These are phyloP conservation scores for Apiospora sp. DNA, from an alignment of 2,329 filamentous ascomycete species.

Conservation along the genomic window DNA sequence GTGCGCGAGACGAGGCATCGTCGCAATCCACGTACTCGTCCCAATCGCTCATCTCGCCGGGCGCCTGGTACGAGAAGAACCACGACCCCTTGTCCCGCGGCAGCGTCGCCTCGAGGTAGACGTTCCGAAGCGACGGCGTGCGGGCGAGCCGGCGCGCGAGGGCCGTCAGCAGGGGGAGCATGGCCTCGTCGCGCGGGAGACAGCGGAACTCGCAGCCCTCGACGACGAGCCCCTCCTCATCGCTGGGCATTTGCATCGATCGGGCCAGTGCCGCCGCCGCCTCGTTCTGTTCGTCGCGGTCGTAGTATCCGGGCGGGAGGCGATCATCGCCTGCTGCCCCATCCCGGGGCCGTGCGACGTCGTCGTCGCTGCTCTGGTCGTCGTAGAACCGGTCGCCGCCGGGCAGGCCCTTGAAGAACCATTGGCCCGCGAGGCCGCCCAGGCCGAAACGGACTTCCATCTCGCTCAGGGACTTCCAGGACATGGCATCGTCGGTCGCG, in stretches of 20 bases:
- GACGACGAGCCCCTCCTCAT: neutral
- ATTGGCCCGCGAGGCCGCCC: too few species aligned
- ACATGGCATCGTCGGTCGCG: too few species aligned
- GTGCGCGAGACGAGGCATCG: constrained; percentile 15
- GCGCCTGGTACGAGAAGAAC: constrained; percentile 4
- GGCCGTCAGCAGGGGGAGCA: constrained; percentile 23
- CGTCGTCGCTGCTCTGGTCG: too few species aligned
- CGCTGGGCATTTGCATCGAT: neutral
- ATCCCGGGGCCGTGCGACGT: too few species aligned
- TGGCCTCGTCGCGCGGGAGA: constrained; percentile 19
- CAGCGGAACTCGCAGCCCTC: constrained; percentile 8
- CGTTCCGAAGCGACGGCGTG: constrained; percentile 22
- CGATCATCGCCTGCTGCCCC: too few species aligned
- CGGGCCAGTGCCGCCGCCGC: neutral
- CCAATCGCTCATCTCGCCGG: neutral
- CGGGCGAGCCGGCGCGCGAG: constrained; percentile 22
- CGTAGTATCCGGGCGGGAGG: too few species aligned
- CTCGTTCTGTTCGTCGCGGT: neutral
- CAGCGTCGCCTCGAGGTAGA: neutral
- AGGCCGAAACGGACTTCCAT: too few species aligned
- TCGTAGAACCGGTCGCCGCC: too few species aligned
- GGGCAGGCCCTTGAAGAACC: too few species aligned
- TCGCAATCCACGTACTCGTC: constrained; percentile 9
- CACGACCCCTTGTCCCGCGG: neutral
- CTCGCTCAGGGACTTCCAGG: too few species aligned